Conservation (phyloP, 257 asterid genomes). For the Lantana camara region DNA sequence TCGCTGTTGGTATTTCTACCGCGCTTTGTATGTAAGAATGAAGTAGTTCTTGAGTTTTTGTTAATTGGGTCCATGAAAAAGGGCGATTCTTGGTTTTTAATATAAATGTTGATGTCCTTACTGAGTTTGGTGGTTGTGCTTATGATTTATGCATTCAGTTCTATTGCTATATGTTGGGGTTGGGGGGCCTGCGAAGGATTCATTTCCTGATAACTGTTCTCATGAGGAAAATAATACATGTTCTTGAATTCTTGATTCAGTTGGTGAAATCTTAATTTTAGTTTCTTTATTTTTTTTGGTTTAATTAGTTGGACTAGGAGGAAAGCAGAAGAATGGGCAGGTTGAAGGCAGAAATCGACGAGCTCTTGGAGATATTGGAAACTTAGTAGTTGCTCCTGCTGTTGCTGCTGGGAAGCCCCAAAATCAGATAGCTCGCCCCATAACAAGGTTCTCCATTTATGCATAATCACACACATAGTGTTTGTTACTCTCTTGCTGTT, state of each 20-base stretch:
- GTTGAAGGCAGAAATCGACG: constrained; percentile 57
- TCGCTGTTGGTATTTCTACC: too few relatives aligned
- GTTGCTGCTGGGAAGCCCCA: constrained; percentile 48
- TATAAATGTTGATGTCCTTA: background rate
- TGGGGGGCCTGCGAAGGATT: background rate
- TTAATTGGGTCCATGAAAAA: background rate
- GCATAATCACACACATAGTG: background rate
- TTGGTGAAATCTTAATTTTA: background rate
- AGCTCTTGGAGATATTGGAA: constrained; percentile 77
- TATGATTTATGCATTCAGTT: too few relatives aligned
- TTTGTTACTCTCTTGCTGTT: background rate
- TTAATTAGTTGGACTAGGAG: constrained; percentile 50
- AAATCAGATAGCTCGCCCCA: constrained; percentile 42
- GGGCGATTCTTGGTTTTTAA: too few relatives aligned
- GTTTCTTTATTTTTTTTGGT: background rate
- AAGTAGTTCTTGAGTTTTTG: background rate
- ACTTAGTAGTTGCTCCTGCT: constrained; percentile 44
- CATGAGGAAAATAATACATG: background rate
- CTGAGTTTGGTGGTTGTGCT: background rate
- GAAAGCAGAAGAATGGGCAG: constrained; percentile 48
- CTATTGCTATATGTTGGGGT: too few relatives aligned
- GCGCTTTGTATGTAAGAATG: too few relatives aligned
- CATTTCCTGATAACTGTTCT: background rate
- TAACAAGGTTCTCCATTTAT: constrained; percentile 35
- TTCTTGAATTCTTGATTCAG: background rate